Conservation (phyloP, 805 yeast genomes). For the Yarrowia sp. region DNA sequence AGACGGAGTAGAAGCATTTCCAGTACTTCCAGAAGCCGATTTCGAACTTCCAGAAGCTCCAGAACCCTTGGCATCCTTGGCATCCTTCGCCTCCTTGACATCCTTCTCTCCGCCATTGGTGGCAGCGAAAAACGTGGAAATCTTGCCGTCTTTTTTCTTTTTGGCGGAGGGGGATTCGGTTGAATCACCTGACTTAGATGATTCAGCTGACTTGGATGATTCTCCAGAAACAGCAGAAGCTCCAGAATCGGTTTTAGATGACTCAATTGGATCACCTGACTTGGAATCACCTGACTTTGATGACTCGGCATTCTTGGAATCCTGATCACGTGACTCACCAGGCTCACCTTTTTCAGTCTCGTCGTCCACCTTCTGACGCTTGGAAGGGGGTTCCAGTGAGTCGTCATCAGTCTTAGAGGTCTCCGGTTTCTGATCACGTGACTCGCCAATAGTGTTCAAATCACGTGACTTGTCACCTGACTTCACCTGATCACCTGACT, state of each 20-base stretch:
- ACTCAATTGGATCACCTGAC: not conserved
- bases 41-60: no score
- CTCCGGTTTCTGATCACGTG: not conserved
- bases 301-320: not conserved
- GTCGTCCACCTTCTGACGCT: constrained; percentile 5
- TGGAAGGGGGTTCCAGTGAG: constrained; percentile 23
- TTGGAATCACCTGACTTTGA: not conserved
- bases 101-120: not conserved
- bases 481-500: not conserved
- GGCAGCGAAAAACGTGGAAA: constrained; percentile 17
- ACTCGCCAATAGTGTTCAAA: not conserved
- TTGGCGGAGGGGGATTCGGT: not conserved
- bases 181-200: not conserved
- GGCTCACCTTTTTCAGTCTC: no score
- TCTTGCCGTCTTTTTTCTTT: constrained; percentile 23
- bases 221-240: no score
- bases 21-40: no score
- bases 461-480: not conserved
- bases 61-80: no score
- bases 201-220: not conserved
- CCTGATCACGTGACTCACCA: not conserved
- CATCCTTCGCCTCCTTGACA: not conserved
- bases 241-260: no score
- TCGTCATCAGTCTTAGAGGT: not conserved
- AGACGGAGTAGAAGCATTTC: no score